Evolutionary conservation across 495 filamentous ascomycete species (phyloP).

Genomic region (Penicillium antarcticum): DNA sequence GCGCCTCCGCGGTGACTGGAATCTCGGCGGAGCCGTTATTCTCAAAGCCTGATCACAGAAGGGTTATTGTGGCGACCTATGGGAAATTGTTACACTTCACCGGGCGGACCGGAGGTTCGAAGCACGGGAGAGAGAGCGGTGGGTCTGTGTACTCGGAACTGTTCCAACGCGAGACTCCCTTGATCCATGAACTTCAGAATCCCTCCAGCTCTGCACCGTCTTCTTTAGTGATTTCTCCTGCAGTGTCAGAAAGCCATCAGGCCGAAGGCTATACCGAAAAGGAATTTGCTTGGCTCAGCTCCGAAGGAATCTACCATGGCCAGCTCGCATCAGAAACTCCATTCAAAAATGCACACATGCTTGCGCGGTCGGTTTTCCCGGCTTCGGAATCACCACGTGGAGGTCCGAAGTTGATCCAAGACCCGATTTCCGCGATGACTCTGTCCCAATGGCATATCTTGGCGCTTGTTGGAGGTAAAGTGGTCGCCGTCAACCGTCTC

Average conservation of each 20-base stretch:
- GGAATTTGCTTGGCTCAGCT: slow-evolving; percentile 85
- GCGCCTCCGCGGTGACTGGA: slow-evolving; percentile 74
- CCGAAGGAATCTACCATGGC: slow-evolving; percentile 85
- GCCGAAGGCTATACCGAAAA: slow-evolving; percentile 55
- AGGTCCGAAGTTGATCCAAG: slow-evolving; percentile 60
- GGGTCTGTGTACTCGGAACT: slow-evolving; percentile 79
- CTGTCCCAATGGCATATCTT: slow-evolving; percentile 92
- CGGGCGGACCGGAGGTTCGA: slow-evolving; percentile 60
- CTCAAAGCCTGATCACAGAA: slow-evolving; percentile 61
- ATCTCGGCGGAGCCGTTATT: slow-evolving; percentile 74
- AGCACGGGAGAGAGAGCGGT: slow-evolving; percentile 72
- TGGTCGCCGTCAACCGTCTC: slow-evolving; percentile 81
- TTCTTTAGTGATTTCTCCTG: slow-evolving; percentile 70
- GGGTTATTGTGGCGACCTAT: slow-evolving; percentile 75
- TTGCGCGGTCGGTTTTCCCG: slow-evolving; percentile 68
- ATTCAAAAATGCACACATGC: slow-evolving; percentile 71
- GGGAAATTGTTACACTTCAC: slow-evolving; percentile 72
- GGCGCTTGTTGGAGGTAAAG: slow-evolving; percentile 73
- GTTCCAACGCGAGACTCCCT: slow-evolving; percentile 81
- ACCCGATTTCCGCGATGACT: slow-evolving; percentile 74
- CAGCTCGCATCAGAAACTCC: slow-evolving; percentile 53
- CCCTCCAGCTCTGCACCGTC: slow-evolving; percentile 57
- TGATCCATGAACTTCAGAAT: slow-evolving; percentile 62
- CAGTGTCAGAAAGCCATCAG: slow-evolving; percentile 48
- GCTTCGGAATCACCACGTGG: slow-evolving; percentile 60